Evolutionary conservation across 148 eudicot species (phyloP).

Genomic region (Fagopyrum esculentum): DNA sequence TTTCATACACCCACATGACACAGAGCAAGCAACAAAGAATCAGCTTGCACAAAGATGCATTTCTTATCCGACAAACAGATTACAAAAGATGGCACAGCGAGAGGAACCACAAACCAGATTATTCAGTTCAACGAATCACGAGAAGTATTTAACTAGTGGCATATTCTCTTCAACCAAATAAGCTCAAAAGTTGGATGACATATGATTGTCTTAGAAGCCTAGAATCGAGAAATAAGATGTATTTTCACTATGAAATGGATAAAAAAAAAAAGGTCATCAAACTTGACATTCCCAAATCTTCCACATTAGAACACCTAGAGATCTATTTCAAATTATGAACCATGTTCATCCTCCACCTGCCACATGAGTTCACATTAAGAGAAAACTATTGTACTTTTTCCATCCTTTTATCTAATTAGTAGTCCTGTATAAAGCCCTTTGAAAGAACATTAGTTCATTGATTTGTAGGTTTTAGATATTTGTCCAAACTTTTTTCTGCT

Average conservation of each 20-base stretch:
- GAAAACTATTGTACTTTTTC: not conserved
- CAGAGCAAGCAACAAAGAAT: not conserved
- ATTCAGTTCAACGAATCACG: not conserved
- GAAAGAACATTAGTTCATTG: not conserved
- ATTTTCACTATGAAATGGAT: not conserved
- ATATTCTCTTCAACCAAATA: not conserved
- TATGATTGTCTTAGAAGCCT: not conserved
- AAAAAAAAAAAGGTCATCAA: not conserved
- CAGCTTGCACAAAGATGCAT: not conserved
- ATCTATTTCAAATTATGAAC: not conserved
- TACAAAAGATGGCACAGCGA: not conserved
- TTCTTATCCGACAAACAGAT: not conserved
- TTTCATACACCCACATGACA: too few species aligned
- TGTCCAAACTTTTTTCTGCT: not conserved
- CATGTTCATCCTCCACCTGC: not conserved
- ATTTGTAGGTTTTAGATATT: not conserved
- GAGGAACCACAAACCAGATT: not conserved
- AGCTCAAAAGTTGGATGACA: not conserved
- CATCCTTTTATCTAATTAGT: not conserved
- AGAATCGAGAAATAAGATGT: not conserved
- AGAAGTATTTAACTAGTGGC: not conserved
- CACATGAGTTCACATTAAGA: not conserved
- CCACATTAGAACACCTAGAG: not conserved
- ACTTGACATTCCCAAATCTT: not conserved
- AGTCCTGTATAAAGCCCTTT: not conserved